phyloP scores from a whole-genome alignment of 2,329 filamentous ascomycete species.

The Neofusicoccum cordaticola region DNA sequence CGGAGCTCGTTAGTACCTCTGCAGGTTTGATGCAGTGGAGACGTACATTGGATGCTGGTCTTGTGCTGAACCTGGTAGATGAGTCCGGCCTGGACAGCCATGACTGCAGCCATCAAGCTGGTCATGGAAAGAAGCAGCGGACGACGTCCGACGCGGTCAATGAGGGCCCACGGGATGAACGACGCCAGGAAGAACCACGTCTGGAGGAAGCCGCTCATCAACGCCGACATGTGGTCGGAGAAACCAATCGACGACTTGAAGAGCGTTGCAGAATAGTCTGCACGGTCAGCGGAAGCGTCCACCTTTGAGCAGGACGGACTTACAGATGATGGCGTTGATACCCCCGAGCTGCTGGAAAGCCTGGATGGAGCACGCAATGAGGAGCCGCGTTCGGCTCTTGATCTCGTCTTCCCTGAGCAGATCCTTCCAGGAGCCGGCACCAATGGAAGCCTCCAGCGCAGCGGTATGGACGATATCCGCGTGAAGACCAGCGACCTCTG shows the following conservation, averaged over 20 bases:
- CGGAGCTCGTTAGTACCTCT: not conserved
- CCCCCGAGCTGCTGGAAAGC: conserved; percentile 48
- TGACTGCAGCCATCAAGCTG: conserved; percentile 31
- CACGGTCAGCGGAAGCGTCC: not conserved
- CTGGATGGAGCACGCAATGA: conserved; percentile 32
- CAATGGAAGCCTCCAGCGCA: conserved; percentile 33
- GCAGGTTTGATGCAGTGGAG: too few species aligned
- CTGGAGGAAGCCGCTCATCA: conserved; percentile 54
- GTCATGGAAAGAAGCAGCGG: conserved; percentile 45
- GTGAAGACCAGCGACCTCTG: not conserved
- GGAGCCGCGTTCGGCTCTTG: conserved; percentile 28
- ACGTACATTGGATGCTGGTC: conserved; percentile 26
- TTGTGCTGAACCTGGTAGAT: conserved; percentile 42
- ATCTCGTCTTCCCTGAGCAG: conserved; percentile 34
- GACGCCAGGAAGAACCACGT: conserved; percentile 45
- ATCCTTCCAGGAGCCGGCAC: conserved; percentile 32
- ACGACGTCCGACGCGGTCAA: conserved; percentile 47
- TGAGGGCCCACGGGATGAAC: conserved; percentile 48
- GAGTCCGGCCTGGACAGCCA: conserved; percentile 42
- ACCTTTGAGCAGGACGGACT: not conserved
- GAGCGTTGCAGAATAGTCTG: conserved; percentile 46
- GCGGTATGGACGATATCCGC: conserved; percentile 32
- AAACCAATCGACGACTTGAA: conserved; percentile 48
- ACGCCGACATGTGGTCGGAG: conserved; percentile 43
- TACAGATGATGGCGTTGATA: conserved; percentile 49